Evolutionary conservation across 2,329 filamentous ascomycete genomes (phyloP).

Genomic region (Fusarium euwallaceae): DNA sequence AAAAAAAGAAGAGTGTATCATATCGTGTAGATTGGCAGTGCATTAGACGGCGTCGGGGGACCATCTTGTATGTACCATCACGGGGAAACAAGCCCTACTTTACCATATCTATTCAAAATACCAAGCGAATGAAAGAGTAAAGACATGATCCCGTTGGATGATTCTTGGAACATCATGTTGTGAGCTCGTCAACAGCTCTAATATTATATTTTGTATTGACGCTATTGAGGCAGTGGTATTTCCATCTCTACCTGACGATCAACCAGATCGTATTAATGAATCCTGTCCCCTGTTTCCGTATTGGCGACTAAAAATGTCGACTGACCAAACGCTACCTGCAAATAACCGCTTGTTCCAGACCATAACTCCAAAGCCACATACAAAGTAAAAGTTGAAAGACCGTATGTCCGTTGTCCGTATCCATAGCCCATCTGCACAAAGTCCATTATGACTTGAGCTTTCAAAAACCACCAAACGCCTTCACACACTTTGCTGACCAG

Average conservation of each 20-base stretch:
- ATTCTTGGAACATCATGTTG: not conserved
- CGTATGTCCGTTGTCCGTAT: slow-evolving; percentile 8
- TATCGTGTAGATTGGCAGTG: slow-evolving; percentile 60
- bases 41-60: slow-evolving; percentile 61
- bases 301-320: slow-evolving; percentile 11
- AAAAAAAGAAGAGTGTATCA: slow-evolving; percentile 54
- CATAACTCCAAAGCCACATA: slow-evolving; percentile 23
- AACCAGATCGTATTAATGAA: slow-evolving; percentile 23
- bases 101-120: slow-evolving; percentile 46
- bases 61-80: slow-evolving; percentile 52
- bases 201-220: slow-evolving; percentile 24
- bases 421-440: slow-evolving; percentile 4
- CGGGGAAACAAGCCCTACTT: slow-evolving; percentile 49
- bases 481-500: not conserved
- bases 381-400: slow-evolving; percentile 19
- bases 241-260: slow-evolving; percentile 25
- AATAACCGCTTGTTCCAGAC: slow-evolving; percentile 28
- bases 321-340: slow-evolving; percentile 31
- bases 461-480: not conserved
- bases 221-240: slow-evolving; percentile 36
- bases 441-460: not conserved
- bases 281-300: slow-evolving; percentile 23
- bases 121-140: slow-evolving; percentile 41
- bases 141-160: not conserved
- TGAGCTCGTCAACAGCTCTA: slow-evolving; percentile 11